These are phyloP conservation scores for Penicillium tannophilum DNA, from an alignment of 495 filamentous ascomycete species.

Conservation along the genomic window DNA sequence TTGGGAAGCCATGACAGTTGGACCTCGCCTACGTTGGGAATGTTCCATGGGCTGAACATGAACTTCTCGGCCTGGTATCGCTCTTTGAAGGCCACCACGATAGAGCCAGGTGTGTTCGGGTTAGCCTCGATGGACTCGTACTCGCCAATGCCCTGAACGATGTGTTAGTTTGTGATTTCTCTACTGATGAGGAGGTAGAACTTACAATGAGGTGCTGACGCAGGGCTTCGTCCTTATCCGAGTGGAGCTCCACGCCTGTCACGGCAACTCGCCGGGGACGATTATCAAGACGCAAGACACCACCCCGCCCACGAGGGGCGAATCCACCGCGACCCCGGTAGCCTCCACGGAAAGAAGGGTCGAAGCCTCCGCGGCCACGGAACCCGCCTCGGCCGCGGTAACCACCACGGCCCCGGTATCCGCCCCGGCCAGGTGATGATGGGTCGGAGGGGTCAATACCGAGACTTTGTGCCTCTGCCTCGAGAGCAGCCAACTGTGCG, in stretches of 20 bases:
- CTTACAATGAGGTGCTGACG: constrained; percentile 85
- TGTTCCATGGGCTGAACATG: constrained; percentile 65
- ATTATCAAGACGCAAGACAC: constrained; percentile 83
- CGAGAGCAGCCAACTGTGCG: constrained; percentile 77
- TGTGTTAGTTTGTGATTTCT: constrained; percentile 17
- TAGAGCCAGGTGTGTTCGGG: constrained; percentile 54
- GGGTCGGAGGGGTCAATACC: constrained; percentile 65
- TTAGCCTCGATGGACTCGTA: constrained; percentile 74
- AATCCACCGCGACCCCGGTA: constrained; percentile 61
- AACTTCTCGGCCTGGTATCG: constrained; percentile 88
- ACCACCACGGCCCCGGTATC: constrained; percentile 28
- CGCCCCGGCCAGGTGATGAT: constrained; percentile 18
- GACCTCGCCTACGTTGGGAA: constrained; percentile 75
- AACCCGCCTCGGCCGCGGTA: constrained; percentile 51
- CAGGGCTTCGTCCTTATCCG: constrained; percentile 79
- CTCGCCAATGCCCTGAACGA: constrained; percentile 72
- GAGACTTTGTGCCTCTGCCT: constrained; percentile 80
- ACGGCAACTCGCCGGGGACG: constrained; percentile 77
- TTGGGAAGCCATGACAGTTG: constrained; percentile 73
- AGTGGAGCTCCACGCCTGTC: constrained; percentile 66
- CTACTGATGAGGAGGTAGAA: constrained; percentile 19
- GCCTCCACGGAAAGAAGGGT: constrained; percentile 47
- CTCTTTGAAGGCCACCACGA: constrained; percentile 83
- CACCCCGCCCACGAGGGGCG: constrained; percentile 45
- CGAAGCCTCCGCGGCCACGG: constrained; percentile 46